These are phyloP conservation scores for Nematocida sp. DNA, from an alignment of 371 early-diverging fungal genomes.

Conservation along the genomic window DNA sequence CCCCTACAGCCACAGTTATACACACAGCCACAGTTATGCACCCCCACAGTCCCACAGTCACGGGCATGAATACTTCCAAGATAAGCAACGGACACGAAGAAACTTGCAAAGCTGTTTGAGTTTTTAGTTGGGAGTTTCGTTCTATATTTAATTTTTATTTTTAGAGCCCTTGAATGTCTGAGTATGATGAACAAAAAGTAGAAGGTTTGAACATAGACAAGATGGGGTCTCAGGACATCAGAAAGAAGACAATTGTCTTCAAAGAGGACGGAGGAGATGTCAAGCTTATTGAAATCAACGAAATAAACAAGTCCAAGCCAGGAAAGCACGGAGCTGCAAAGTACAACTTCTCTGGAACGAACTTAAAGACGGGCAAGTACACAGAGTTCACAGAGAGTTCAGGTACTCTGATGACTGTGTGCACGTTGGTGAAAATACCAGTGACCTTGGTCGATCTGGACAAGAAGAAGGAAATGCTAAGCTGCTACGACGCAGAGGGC, in stretches of 20 bases:
- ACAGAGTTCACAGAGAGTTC: slow-evolving; percentile 19
- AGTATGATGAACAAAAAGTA: neutral
- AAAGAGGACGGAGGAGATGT: slow-evolving; percentile 17
- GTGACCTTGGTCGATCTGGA: slow-evolving; percentile 25
- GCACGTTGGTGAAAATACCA: slow-evolving; percentile 23
- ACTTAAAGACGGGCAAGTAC: slow-evolving; percentile 25
- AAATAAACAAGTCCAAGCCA: slow-evolving; percentile 57
- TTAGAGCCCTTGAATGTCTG: neutral
- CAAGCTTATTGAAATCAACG: slow-evolving; percentile 44
- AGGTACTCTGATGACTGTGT: slow-evolving; percentile 18
- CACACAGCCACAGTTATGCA: no score
- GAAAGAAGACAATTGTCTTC: slow-evolving; percentile 25
- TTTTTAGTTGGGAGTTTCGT: neutral
- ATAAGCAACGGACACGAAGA: no score
- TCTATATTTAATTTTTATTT: slow-evolving; percentile 30
- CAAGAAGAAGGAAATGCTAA: slow-evolving; percentile 11
- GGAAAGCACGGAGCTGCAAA: slow-evolving; percentile 65
- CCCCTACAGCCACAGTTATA: no score
- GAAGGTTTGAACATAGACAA: slow-evolving; percentile 25
- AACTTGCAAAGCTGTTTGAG: neutral
- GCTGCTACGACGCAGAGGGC: slow-evolving; percentile 15
- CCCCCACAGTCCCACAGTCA: no score
- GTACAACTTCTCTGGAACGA: slow-evolving; percentile 33
- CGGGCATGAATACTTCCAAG: no score
- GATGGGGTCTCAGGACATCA: slow-evolving; percentile 24